Base-by-base conservation (phyloP, 176 grass and related monocot genomes). In the Tuctoria greenei region DNA sequence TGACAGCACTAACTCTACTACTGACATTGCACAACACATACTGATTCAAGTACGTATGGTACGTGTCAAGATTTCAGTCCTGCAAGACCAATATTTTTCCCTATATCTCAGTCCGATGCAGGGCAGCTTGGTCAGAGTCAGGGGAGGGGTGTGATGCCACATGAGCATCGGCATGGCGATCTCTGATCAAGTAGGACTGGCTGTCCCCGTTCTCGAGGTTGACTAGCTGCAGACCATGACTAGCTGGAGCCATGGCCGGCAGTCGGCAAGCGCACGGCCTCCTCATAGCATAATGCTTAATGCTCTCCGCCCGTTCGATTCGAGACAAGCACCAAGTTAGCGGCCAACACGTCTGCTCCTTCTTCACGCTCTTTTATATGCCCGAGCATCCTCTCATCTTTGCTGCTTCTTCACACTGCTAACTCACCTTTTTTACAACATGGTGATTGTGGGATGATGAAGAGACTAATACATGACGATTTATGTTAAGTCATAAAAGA, bases 151-250 rank as follows among this genome's bases (percentile, higher is more conserved):
- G 84, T 64, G 55, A 88, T 64, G 58, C 75, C 21, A 68, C 81
- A 6, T 20, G 0, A 1, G 17, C 52, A 25, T n/a, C n/a, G n/a
- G n/a, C n/a, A 82, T 47, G 81, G 52, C 38, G 70, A 14, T 16
- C 39, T 71, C 27, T 49, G 81, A 59, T 49, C 51, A 52, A 67
- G 80, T 46, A 82, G 70, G 67, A 6, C 39, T 47, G 82, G 39
- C 27, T 68, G 84, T 75, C 71, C 55, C 72, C 84, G 58, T 77
- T 87, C 79, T 87, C 85, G 78, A 82, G 79, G 57, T 82, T 82
- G 85, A 86, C 78, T n/a, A n/a, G n/a, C n/a, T n/a, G n/a, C 66
- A 86, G 37, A 73, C 71, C 44, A 64, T n/a, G n/a, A n/a, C n/a
- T n/a, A n/a, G n/a, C n/a, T 44, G 44, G 43, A 45, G 41, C 5